Evolutionary conservation across 768 basidiomycete species (phyloP).

Genomic region (Russula foetens): DNA sequence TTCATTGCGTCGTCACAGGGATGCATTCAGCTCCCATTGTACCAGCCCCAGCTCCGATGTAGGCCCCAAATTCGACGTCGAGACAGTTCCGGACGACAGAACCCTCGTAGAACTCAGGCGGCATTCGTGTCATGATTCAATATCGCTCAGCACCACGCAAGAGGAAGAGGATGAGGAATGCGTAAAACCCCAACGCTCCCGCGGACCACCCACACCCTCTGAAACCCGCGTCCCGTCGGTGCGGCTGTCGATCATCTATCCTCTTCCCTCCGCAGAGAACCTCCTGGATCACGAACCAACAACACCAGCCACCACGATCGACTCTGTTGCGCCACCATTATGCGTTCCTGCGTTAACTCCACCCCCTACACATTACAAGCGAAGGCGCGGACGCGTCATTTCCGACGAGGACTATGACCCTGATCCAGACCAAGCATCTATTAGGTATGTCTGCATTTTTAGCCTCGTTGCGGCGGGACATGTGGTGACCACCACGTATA

Average conservation of each 20-base stretch:
- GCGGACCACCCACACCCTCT: background rate
- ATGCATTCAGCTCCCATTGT: background rate
- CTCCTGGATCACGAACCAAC: conserved; percentile 7
- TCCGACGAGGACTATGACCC: conserved; percentile 2
- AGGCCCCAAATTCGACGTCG: background rate
- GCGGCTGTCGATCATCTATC: conserved; percentile 12
- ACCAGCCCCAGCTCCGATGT: background rate
- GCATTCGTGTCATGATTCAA: background rate
- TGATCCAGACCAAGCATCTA: background rate
- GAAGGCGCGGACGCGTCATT: conserved; percentile 10
- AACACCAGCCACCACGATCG: background rate
- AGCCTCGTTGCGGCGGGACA: background rate
- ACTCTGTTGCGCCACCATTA: background rate
- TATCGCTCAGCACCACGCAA: background rate
- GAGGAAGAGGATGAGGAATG: background rate
- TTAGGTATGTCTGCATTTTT: conserved; percentile 6
- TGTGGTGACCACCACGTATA: background rate
- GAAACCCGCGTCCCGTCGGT: background rate
- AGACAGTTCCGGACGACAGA: conserved; percentile 7
- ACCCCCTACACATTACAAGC: conserved; percentile 12
- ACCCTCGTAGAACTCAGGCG: conserved; percentile 8
- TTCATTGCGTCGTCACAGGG: background rate
- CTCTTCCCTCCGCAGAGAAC: conserved; percentile 5
- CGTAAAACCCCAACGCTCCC: background rate
- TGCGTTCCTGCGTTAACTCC: conserved; percentile 1